Evolutionary conservation across 2,329 filamentous ascomycete species (phyloP).

Genomic region (Penicillium vulpinum): DNA sequence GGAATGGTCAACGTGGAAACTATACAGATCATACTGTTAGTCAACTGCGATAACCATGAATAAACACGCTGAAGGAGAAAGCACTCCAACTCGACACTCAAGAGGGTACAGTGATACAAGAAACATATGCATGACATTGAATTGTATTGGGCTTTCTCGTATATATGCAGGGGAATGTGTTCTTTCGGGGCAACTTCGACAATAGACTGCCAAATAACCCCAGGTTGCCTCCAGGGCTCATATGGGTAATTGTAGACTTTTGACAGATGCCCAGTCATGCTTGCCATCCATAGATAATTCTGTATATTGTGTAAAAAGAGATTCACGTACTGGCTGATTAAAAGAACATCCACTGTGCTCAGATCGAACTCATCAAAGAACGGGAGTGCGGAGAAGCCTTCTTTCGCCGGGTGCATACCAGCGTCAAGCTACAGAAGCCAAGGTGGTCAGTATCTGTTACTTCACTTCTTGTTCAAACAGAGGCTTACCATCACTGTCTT

Average conservation of each 20-base stretch:
- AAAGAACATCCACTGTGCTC: constrained; percentile 91
- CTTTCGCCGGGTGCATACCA: constrained; percentile 93
- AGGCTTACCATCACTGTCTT: constrained; percentile 92
- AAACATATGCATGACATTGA: constrained; percentile 13
- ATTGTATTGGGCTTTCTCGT: constrained; percentile 41
- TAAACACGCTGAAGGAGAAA: neutral
- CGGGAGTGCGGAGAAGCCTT: constrained; percentile 86
- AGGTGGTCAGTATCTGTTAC: constrained; percentile 9
- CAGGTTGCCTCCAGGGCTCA: too few species aligned
- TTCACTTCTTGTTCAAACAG: neutral
- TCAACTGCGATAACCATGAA: constrained; percentile 6
- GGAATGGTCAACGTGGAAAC: constrained; percentile 98
- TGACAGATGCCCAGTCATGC: neutral
- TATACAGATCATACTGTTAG: constrained; percentile 45
- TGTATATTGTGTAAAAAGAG: constrained; percentile 8
- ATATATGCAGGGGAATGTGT: constrained; percentile 30
- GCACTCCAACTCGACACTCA: neutral
- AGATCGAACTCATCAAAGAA: constrained; percentile 99
- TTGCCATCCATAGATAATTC: neutral
- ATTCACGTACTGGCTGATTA: constrained; percentile 93
- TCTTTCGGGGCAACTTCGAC: neutral
- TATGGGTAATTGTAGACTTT: neutral
- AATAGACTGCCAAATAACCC: constrained; percentile 5
- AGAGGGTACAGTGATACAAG: constrained; percentile 9
- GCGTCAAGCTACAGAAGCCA: constrained; percentile 74